Evolutionary conservation across 1,284 basidiomycete genomes (phyloP).

Genomic region (Violaceomyces palustris): DNA sequence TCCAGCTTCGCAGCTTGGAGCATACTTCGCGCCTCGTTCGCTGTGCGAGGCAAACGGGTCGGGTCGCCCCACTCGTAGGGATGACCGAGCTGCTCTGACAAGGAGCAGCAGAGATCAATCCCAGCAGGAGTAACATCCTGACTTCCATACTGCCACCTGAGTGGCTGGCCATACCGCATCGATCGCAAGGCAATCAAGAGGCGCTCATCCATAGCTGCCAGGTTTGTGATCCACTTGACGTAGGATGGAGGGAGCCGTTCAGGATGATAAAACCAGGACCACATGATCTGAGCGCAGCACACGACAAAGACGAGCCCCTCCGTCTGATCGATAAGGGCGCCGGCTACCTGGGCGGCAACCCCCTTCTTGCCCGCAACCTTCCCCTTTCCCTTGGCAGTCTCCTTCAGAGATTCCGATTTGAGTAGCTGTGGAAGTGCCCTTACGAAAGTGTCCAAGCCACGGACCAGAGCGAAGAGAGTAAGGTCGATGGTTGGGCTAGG

Average conservation of each 20-base stretch:
- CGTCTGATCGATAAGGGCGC: slow-evolving; percentile 16
- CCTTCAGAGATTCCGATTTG: background rate
- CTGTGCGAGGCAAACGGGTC: slow-evolving; percentile 18
- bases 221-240: slow-evolving; percentile 49
- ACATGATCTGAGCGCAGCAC: slow-evolving; percentile 48
- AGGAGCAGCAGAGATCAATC: slow-evolving; percentile 19
- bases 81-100: slow-evolving; percentile 39
- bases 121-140: slow-evolving; percentile 16
- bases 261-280: slow-evolving; percentile 50
- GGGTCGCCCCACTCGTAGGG: slow-evolving; percentile 44
- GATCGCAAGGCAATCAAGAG: slow-evolving; percentile 46
- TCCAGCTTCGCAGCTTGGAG: slow-evolving; percentile 6
- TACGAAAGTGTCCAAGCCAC: slow-evolving; percentile 50
- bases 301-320: slow-evolving; percentile 44
- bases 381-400: background rate
- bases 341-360: background rate
- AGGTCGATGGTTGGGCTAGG: slow-evolving; percentile 53
- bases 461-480: slow-evolving; percentile 53
- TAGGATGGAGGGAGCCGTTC: slow-evolving; percentile 47
- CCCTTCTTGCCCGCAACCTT: background rate
- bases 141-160: slow-evolving; percentile 46
- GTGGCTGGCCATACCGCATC: slow-evolving; percentile 35
- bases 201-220: slow-evolving; percentile 53
- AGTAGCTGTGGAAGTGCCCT: slow-evolving; percentile 20
- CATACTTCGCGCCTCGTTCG: slow-evolving; percentile 11